These are phyloP conservation scores for Fusarium sp. DNA, from an alignment of 2,329 filamentous ascomycete species.

Conservation along the genomic window DNA sequence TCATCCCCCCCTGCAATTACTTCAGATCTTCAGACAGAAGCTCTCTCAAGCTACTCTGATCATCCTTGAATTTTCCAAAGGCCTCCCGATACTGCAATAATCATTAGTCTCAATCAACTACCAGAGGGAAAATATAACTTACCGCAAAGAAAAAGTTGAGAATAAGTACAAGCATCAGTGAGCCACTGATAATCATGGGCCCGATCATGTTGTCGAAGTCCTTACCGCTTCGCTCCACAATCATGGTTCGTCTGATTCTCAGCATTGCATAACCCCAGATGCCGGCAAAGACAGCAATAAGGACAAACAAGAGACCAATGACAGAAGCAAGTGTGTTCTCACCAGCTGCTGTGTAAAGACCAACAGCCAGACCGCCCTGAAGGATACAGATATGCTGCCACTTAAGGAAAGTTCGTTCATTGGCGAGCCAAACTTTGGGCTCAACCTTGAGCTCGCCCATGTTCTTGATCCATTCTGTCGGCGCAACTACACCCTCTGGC, in stretches of 20 bases:
- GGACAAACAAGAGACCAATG: constrained; percentile 85
- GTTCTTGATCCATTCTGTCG: constrained; percentile 92
- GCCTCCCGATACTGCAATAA: constrained; percentile 47
- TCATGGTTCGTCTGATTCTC: constrained; percentile 79
- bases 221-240: constrained; percentile 84
- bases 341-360: constrained; percentile 88
- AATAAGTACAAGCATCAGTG: constrained; percentile 80
- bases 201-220: constrained; percentile 93
- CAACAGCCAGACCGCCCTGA: constrained; percentile 83
- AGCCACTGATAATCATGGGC: constrained; percentile 83
- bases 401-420: constrained; percentile 97
- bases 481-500: constrained; percentile 89
- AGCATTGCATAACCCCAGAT: constrained; percentile 90
- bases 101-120: constrained; percentile 14
- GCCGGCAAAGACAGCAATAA: constrained; percentile 84
- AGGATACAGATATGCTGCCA: constrained; percentile 97
- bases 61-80: constrained; percentile 45
- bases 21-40: constrained; percentile 46
- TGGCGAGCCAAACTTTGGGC: constrained; percentile 98
- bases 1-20: constrained; percentile 12
- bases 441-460: constrained; percentile 91
- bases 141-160: constrained; percentile 93
- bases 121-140: constrained; percentile 43
- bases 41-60: constrained; percentile 6
- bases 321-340: constrained; percentile 78